These are phyloP conservation scores for Erythrobasidium yunnanense DNA, from an alignment of 768 basidiomycete species.

Conservation along the genomic window DNA sequence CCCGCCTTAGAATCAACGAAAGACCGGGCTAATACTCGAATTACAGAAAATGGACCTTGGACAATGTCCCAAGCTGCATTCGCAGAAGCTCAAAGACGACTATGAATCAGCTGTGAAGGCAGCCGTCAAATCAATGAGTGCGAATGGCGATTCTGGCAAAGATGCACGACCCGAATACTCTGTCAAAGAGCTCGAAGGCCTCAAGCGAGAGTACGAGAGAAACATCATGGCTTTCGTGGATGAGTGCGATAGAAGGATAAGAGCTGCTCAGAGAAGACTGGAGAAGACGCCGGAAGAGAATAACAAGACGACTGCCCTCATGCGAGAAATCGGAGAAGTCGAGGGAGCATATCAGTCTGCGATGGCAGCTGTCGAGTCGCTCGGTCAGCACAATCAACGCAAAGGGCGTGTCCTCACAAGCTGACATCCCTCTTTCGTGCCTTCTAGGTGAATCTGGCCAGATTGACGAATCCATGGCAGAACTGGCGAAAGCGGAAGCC, in stretches of 20 bases:
- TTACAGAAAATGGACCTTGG: slow-evolving; percentile 97
- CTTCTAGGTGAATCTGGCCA: slow-evolving; percentile 85
- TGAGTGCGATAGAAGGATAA: slow-evolving; percentile 92
- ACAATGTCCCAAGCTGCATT: slow-evolving; percentile 91
- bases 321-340: slow-evolving; percentile 99
- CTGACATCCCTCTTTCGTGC: background rate
- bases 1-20: background rate
- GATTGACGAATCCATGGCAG: slow-evolving; percentile 96
- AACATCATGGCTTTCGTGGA: slow-evolving; percentile 94
- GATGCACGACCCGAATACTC: slow-evolving; percentile 2
- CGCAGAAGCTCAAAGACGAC: slow-evolving; percentile 81
- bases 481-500: slow-evolving; percentile 94
- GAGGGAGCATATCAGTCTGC: slow-evolving; percentile 97
- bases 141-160: background rate
- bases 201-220: slow-evolving; percentile 68
- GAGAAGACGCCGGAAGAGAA: slow-evolving; percentile 99
- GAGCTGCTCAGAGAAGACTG: slow-evolving; percentile 79
- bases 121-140: background rate
- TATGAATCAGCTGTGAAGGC: slow-evolving; percentile 54
- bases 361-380: slow-evolving; percentile 90
- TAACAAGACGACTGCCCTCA: slow-evolving; percentile 94
- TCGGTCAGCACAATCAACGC: slow-evolving; percentile 50
- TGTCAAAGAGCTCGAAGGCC: slow-evolving; percentile 20
- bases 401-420: background rate
- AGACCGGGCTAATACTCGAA: background rate